Percentiles rank a stretch among this genome's conserved stretches.
Conservation (phyloP, 495 filamentous ascomycete genomes). For the Sordaria brevicollis region DNA sequence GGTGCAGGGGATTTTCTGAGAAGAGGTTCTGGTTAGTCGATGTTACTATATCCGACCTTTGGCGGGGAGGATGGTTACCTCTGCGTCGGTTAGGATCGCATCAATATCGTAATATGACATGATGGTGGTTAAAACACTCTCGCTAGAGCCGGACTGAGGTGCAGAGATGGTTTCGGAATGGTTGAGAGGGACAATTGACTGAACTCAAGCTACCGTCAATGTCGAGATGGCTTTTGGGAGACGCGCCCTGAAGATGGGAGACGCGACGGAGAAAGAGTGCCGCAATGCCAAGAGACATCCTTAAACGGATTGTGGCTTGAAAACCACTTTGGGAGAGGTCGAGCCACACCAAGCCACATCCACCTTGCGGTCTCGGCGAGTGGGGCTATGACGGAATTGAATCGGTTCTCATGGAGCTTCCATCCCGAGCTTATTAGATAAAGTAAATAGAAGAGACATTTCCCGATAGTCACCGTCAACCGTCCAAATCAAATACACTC, state of each 20-base stretch:
- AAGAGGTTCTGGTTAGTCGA: background rate
- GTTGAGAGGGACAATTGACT: background rate
- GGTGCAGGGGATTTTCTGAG: conserved; percentile 86
- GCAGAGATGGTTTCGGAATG: background rate
- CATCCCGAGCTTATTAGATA: background rate
- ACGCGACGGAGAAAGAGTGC: background rate
- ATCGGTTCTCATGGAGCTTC: conserved; percentile 11
- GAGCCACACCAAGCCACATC: background rate
- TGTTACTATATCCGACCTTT: background rate
- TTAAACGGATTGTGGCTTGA: background rate
- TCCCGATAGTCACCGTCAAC: background rate
- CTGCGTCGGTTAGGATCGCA: conserved; percentile 84
- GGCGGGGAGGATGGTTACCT: conserved; percentile 40
- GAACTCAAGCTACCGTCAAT: background rate
- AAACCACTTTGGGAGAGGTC: background rate
- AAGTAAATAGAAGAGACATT: background rate
- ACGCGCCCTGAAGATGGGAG: background rate
- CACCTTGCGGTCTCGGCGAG: background rate
- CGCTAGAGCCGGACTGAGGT: background rate
- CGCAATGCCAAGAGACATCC: background rate
- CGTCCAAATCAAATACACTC: background rate
- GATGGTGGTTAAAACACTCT: conserved; percentile 18
- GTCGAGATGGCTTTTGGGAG: background rate
- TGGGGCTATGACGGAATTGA: conserved; percentile 21
- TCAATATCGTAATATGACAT: conserved; percentile 93